A percentile compares a stretch with the other conserved stretches of the same genome.
Evolutionary conservation across 2,329 filamentous ascomycete species (phyloP).

Genomic region (Cylindrodendrum hubeiense): DNA sequence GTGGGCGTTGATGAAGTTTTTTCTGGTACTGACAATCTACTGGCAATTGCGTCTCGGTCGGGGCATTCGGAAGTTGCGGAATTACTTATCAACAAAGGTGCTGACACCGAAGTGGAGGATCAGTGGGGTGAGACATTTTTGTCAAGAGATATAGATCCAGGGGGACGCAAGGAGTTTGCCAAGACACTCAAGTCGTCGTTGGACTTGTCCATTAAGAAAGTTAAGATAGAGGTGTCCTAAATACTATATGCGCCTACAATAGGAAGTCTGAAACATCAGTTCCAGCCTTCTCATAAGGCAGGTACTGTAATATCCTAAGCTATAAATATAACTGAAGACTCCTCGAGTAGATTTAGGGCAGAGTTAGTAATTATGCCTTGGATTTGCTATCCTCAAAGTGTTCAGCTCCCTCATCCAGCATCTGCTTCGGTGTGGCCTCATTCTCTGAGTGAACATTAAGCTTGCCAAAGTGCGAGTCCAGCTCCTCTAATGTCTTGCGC

Average conservation of each 20-base stretch:
- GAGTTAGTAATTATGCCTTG: not conserved
- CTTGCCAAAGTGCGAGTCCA: constrained; percentile 44
- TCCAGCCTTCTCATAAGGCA: not conserved
- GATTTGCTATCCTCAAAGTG: constrained; percentile 18
- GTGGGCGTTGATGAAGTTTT: no score
- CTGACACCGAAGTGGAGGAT: no score
- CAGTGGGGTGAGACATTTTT: no score
- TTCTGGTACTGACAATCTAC: no score
- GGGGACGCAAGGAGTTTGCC: not conserved
- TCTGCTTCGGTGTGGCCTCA: constrained; percentile 43
- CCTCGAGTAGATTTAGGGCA: no score
- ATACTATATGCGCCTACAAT: not conserved
- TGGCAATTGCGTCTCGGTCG: no score
- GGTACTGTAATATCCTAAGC: not conserved
- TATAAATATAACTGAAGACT: not conserved
- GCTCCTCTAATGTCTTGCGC: constrained; percentile 20
- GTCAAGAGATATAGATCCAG: no score
- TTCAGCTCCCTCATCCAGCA: constrained; percentile 33
- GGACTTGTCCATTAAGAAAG: not conserved
- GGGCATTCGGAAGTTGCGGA: no score
- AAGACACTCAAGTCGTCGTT: not conserved
- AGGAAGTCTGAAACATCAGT: no score
- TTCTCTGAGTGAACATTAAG: constrained; percentile 38
- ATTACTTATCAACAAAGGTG: no score
- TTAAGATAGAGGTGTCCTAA: not conserved